Conservation (phyloP, 345 rosid species). For the Gossypium herbaceum region DNA sequence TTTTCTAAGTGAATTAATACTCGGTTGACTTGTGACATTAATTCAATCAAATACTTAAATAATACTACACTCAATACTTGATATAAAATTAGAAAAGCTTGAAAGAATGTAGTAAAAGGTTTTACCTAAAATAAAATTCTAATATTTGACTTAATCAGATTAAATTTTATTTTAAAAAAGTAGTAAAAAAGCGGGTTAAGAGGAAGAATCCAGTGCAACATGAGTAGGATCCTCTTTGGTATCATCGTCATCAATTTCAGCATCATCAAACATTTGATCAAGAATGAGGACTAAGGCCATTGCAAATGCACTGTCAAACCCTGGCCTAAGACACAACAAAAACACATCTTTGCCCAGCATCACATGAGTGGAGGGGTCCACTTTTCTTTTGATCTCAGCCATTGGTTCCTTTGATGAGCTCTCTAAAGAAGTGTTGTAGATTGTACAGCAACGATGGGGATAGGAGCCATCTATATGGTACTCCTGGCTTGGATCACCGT, state of each 20-base stretch:
- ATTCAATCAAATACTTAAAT: no score
- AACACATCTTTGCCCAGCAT: constrained; percentile 53
- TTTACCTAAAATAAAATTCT: not conserved
- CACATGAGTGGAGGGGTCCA: constrained; percentile 44
- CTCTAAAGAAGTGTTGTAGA: constrained; percentile 17
- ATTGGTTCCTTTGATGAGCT: constrained; percentile 27
- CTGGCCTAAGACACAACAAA: constrained; percentile 35
- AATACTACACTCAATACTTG: no score
- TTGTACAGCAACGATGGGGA: constrained; percentile 33
- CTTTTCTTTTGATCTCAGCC: constrained; percentile 59
- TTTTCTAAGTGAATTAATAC: rapidly evolving
- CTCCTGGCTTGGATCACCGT: constrained; percentile 35
- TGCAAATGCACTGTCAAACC: constrained; percentile 28
- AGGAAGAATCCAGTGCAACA: not conserved
- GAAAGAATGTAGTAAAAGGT: not conserved
- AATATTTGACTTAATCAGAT: no score
- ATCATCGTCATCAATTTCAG: not conserved
- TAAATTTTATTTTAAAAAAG: no score
- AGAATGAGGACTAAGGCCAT: constrained; percentile 53
- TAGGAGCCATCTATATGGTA: constrained; percentile 51
- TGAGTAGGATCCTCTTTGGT: not conserved
- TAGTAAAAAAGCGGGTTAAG: not conserved
- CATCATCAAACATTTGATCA: constrained; percentile 41
- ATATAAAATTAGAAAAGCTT: no score
- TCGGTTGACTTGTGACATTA: no score